Conservation (phyloP, 2,329 filamentous ascomycete genomes). For the Ophiosphaerella narmari region DNA sequence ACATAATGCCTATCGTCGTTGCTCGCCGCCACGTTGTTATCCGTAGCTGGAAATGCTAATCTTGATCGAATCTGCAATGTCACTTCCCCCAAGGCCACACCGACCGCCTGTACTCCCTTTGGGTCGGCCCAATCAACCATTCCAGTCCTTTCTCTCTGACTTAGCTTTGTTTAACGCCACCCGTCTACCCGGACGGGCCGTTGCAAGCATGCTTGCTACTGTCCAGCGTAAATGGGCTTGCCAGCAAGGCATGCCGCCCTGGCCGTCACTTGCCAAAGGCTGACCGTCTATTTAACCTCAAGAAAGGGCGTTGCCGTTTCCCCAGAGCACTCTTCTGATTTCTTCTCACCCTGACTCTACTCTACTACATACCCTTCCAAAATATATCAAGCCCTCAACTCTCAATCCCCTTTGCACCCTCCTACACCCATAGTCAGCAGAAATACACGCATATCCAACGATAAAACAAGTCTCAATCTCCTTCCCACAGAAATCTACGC, state of each 20-base stretch:
- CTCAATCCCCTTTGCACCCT: not conserved
- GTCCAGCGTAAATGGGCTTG: conserved; percentile 26
- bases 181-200: conserved; percentile 44
- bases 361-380: not conserved
- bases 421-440: not conserved
- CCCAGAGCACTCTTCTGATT: conserved; percentile 15
- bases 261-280: conserved; percentile 20
- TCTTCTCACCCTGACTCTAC: not conserved
- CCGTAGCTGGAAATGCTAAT: conserved; percentile 24
- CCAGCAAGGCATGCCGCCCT: conserved; percentile 29
- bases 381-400: not conserved
- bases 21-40: conserved; percentile 35
- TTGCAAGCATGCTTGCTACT: conserved; percentile 37
- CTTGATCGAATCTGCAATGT: conserved; percentile 12
- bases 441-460: not conserved
- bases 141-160: conserved; percentile 28
- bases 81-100: conserved; percentile 14
- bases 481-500: not conserved
- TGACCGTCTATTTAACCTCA: conserved; percentile 33
- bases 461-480: not conserved
- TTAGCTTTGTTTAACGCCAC: conserved; percentile 28
- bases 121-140: conserved; percentile 27
- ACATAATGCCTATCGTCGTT: conserved; percentile 18
- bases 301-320: conserved; percentile 25
- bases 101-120: conserved; percentile 24